phyloP scores from a whole-genome alignment of 2,329 filamentous ascomycete genomes.

The Ophiostoma ulmi region DNA sequence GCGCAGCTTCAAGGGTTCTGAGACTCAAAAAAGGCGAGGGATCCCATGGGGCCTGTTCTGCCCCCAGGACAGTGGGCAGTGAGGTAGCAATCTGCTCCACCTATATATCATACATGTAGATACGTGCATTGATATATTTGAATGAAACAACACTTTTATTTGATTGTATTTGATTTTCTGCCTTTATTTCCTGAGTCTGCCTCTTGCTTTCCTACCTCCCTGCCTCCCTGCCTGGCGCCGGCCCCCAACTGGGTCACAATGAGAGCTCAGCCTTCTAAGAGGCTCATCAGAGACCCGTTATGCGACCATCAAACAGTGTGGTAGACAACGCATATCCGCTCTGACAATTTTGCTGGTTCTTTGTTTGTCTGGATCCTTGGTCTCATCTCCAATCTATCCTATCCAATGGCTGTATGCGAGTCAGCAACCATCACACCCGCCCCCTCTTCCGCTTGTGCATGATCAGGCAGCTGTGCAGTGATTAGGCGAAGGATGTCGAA shows the following conservation, averaged over 20 bases:
- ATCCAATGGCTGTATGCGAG: neutral
- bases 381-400: neutral
- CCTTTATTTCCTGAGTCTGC: neutral
- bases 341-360: neutral
- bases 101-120: neutral
- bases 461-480: neutral
- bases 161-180: neutral
- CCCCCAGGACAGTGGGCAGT: neutral
- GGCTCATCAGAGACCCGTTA: neutral
- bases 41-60: neutral
- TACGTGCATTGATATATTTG: neutral
- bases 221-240: neutral
- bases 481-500: neutral
- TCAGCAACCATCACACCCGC: neutral
- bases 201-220: too few relatives aligned
- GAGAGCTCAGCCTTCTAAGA: neutral
- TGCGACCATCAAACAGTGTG: neutral
- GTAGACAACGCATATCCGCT: neutral
- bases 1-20: neutral
- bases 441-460: neutral
- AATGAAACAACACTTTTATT: too few relatives aligned
- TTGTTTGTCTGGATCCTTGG: neutral
- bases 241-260: neutral
- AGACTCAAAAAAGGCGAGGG: neutral
- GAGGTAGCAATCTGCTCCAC: neutral